Conservation (phyloP, 257 asterid species). For the Anisodus acutangulus region DNA sequence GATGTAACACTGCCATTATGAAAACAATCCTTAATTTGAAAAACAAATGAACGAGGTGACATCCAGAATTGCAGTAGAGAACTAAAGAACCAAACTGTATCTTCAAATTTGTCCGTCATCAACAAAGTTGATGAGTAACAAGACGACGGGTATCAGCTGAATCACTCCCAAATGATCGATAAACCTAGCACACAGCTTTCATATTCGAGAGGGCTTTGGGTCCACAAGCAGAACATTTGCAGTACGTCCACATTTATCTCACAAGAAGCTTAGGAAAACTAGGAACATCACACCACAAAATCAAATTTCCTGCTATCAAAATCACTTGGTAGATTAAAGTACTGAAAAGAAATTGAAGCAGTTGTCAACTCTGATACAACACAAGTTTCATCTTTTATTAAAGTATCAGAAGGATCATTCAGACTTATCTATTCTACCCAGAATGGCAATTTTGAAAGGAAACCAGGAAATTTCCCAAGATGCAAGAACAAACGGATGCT, state of each 20-base stretch:
- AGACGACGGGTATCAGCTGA: slow-evolving; percentile 12
- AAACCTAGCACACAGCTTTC: neutral
- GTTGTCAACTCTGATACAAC: neutral
- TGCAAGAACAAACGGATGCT: neutral
- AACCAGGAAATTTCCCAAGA: neutral
- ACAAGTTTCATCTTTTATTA: neutral
- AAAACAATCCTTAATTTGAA: neutral
- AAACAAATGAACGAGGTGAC: neutral
- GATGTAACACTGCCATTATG: neutral
- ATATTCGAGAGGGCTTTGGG: neutral
- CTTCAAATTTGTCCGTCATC: neutral
- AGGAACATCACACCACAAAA: slow-evolving; percentile 18
- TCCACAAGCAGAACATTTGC: neutral
- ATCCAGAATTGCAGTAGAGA: neutral
- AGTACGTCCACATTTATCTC: slow-evolving; percentile 15
- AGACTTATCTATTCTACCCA: neutral
- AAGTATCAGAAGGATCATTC: neutral
- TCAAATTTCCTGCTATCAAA: slow-evolving; percentile 3
- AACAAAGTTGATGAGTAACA: neutral
- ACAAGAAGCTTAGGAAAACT: neutral
- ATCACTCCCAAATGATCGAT: neutral
- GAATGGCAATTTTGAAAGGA: neutral
- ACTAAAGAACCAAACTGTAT: neutral
- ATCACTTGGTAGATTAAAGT: neutral
- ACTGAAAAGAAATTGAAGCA: too few species aligned